Percentiles rank a stretch among this genome's conserved stretches.
phyloP scores from a whole-genome alignment of 2,329 filamentous ascomycete species.

The Colletotrichum chlorophyti region DNA sequence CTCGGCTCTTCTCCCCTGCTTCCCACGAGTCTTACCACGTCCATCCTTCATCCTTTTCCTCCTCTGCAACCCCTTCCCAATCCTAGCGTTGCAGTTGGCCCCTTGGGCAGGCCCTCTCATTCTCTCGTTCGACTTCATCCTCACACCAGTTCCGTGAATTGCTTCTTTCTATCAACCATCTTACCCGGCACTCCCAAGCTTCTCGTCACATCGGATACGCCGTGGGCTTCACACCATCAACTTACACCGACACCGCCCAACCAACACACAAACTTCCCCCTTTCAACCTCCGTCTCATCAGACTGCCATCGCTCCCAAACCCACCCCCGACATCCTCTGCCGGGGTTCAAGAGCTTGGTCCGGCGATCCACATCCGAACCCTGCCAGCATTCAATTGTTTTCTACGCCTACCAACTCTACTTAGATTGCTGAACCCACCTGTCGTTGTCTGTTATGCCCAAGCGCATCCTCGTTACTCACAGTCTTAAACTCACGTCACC shows the following conservation, averaged over 20 bases:
- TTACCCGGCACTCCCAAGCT: background rate
- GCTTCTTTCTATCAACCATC: slow-evolving; percentile 11
- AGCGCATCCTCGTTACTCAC: slow-evolving; percentile 7
- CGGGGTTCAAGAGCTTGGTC: slow-evolving; percentile 20
- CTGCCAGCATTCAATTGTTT: slow-evolving; percentile 23
- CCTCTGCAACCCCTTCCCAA: background rate
- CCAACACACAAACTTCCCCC: slow-evolving; percentile 4
- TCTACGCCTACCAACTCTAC: slow-evolving; percentile 22
- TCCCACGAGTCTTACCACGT: slow-evolving; percentile 2
- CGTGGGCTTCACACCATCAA: background rate
- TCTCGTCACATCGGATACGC: background rate
- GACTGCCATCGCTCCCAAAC: slow-evolving; percentile 4
- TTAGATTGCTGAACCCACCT: slow-evolving; percentile 24
- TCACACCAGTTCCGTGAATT: slow-evolving; percentile 12
- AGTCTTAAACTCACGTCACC: slow-evolving; percentile 27
- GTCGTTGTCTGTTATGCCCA: slow-evolving; percentile 20
- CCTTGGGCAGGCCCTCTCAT: slow-evolving; percentile 23
- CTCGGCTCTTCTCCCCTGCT: background rate
- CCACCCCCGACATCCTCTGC: slow-evolving; percentile 8
- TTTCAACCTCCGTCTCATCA: slow-evolving; percentile 5
- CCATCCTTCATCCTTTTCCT: background rate
- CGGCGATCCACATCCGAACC: slow-evolving; percentile 14
- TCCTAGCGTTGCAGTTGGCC: slow-evolving; percentile 1
- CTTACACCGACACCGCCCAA: background rate
- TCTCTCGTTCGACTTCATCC: background rate